Evolutionary conservation across 2,329 filamentous ascomycete species (phyloP).

Genomic region (Reticulascus tulasneorum): DNA sequence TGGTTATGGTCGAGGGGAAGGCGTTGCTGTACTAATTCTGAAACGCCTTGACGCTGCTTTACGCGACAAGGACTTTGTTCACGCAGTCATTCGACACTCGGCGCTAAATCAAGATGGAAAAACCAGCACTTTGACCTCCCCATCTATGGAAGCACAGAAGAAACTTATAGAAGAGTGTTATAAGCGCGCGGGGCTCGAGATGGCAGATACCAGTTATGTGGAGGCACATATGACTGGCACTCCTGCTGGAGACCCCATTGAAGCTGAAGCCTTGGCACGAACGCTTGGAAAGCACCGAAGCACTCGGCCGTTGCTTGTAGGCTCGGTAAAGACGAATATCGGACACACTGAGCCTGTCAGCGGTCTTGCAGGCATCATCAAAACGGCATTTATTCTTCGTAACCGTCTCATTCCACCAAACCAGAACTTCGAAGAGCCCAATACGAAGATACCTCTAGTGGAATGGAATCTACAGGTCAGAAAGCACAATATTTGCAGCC

Average conservation of each 20-base stretch:
- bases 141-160: slow-evolving; percentile 26
- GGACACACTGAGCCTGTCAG: slow-evolving; percentile 50
- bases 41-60: slow-evolving; percentile 56
- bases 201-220: slow-evolving; percentile 33
- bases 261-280: slow-evolving; percentile 43
- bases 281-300: slow-evolving; percentile 32
- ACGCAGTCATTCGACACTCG: slow-evolving; percentile 50
- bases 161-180: slow-evolving; percentile 27
- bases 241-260: slow-evolving; percentile 48
- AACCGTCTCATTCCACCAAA: slow-evolving; percentile 48
- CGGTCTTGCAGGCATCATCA: slow-evolving; percentile 49
- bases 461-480: slow-evolving; percentile 40
- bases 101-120: slow-evolving; percentile 53
- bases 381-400: slow-evolving; percentile 44
- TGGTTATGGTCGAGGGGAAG: slow-evolving; percentile 63
- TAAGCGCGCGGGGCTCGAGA: slow-evolving; percentile 14
- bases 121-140: slow-evolving; percentile 18
- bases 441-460: slow-evolving; percentile 42
- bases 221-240: slow-evolving; percentile 60
- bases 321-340: slow-evolving; percentile 51
- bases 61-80: slow-evolving; percentile 52
- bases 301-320: slow-evolving; percentile 39
- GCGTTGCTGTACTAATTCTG: slow-evolving; percentile 52
- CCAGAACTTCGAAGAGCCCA: slow-evolving; percentile 43
- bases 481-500: background rate